phyloP scores from a whole-genome alignment of 768 basidiomycete species.

The Rhodocollybia butyracea region DNA sequence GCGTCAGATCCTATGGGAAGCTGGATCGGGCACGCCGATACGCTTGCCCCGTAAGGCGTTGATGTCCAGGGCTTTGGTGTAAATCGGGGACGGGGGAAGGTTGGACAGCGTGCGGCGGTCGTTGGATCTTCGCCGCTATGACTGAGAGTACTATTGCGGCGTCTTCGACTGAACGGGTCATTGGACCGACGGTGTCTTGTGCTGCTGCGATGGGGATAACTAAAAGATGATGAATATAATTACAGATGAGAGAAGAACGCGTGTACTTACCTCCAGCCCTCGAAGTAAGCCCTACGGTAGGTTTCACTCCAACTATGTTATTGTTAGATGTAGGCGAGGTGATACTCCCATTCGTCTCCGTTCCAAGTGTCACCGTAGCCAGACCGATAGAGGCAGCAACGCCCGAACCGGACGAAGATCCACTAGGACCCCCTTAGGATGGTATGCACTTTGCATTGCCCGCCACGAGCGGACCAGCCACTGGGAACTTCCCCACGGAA shows the following conservation, averaged over 20 bases:
- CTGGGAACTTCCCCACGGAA: constrained; percentile 42
- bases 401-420: constrained; percentile 41
- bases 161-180: constrained; percentile 33
- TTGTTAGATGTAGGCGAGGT: constrained; percentile 37
- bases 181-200: constrained; percentile 38
- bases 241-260: constrained; percentile 13
- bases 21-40: constrained; percentile 40
- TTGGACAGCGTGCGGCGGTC: constrained; percentile 40
- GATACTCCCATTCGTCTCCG: constrained; percentile 50
- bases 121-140: constrained; percentile 42
- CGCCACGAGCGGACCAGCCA: constrained; percentile 57
- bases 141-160: constrained; percentile 33
- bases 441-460: constrained; percentile 40
- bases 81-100: constrained; percentile 38
- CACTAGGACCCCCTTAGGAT: constrained; percentile 36
- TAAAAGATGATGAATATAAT: constrained; percentile 9
- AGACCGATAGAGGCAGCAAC: constrained; percentile 39
- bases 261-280: constrained; percentile 38
- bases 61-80: constrained; percentile 30
- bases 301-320: constrained; percentile 39
- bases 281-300: constrained; percentile 38
- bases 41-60: constrained; percentile 38
- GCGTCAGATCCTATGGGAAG: constrained; percentile 20
- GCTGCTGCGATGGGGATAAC: constrained; percentile 43
- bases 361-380: constrained; percentile 34